Evolutionary conservation across 331 rosid species (phyloP).

Genomic region (Arachis monticola): DNA sequence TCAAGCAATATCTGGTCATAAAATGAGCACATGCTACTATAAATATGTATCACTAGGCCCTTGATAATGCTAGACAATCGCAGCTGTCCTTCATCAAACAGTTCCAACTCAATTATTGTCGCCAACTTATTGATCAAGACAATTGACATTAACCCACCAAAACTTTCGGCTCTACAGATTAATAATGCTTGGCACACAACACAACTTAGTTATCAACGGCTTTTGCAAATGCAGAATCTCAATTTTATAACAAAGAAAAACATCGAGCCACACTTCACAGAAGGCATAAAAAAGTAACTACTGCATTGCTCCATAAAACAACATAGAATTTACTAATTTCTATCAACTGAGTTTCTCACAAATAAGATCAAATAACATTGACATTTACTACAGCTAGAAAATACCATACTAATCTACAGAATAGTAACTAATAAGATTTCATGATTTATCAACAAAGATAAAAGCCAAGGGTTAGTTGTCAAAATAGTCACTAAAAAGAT

Average conservation of each 20-base stretch:
- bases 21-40: neutral
- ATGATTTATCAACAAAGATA: too few species aligned
- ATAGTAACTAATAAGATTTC: too few species aligned
- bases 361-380: too few species aligned
- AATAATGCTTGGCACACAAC: neutral
- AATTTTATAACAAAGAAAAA: neutral
- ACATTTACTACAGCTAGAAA: too few species aligned
- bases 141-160: neutral
- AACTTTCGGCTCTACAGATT: neutral
- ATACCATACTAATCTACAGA: too few species aligned
- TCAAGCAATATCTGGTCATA: neutral
- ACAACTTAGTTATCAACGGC: neutral
- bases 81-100: neutral
- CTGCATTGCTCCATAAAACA: too few species aligned
- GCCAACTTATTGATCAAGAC: neutral
- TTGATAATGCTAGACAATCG: too few species aligned
- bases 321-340: too few species aligned
- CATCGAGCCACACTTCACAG: neutral
- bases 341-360: too few species aligned
- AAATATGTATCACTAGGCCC: neutral
- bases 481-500: too few species aligned
- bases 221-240: neutral
- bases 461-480: too few species aligned
- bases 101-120: neutral
- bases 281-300: neutral